Evolutionary conservation across 2,329 filamentous ascomycete species (phyloP).

Genomic region (Colletotrichum sojae): DNA sequence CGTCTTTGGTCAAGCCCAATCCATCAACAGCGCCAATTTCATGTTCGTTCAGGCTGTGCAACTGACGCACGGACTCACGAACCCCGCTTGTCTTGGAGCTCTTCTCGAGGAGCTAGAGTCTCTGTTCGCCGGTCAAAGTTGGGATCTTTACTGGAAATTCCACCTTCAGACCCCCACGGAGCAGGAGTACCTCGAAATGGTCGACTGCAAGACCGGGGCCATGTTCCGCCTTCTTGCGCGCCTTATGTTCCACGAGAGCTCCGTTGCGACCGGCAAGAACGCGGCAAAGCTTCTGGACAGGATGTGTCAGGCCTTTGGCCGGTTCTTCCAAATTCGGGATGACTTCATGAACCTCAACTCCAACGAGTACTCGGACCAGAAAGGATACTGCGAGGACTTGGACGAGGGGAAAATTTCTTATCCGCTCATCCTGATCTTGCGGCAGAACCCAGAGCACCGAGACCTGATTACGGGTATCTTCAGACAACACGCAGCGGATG

Average conservation of each 20-base stretch:
- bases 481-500: slow-evolving; percentile 4
- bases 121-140: slow-evolving; percentile 47
- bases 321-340: slow-evolving; percentile 52
- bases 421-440: slow-evolving; percentile 45
- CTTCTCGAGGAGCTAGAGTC: slow-evolving; percentile 43
- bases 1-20: slow-evolving; percentile 53
- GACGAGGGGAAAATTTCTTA: slow-evolving; percentile 59
- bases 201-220: slow-evolving; percentile 45
- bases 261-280: not conserved
- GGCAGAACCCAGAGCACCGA: not conserved
- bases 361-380: slow-evolving; percentile 51
- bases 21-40: slow-evolving; percentile 54
- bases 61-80: slow-evolving; percentile 38
- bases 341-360: slow-evolving; percentile 51
- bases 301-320: slow-evolving; percentile 43
- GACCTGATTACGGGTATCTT: slow-evolving; percentile 16
- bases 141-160: slow-evolving; percentile 48
- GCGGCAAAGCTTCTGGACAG: not conserved
- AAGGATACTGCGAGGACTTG: slow-evolving; percentile 58
- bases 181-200: slow-evolving; percentile 49
- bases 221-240: slow-evolving; percentile 42
- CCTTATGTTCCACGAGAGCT: slow-evolving; percentile 39
- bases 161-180: slow-evolving; percentile 42
- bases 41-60: slow-evolving; percentile 46
- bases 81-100: slow-evolving; percentile 42